These are phyloP conservation scores for Diospyros lotus DNA, from an alignment of 148 eudicot genomes.

Conservation along the genomic window DNA sequence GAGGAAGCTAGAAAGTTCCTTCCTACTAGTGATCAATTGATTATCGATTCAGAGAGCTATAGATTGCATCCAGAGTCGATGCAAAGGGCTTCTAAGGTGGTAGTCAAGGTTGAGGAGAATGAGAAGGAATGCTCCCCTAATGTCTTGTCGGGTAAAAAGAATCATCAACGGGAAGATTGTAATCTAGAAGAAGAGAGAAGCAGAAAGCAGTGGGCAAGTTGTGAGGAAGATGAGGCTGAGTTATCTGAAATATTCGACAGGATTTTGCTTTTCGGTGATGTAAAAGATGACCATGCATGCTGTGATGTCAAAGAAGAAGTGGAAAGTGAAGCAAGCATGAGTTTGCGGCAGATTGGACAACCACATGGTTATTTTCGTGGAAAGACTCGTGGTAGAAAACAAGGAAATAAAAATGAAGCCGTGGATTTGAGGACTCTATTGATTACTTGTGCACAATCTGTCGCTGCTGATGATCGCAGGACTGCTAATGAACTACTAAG, in stretches of 20 bases:
- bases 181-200: slow-evolving; percentile 42
- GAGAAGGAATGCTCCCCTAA: slow-evolving; percentile 22
- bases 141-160: slow-evolving; percentile 44
- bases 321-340: slow-evolving; percentile 9
- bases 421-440: slow-evolving; percentile 48
- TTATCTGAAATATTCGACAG: slow-evolving; percentile 57
- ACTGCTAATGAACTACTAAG: slow-evolving; percentile 43
- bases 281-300: slow-evolving; percentile 8
- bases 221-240: slow-evolving; percentile 39
- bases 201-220: slow-evolving; percentile 36
- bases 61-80: slow-evolving; percentile 22
- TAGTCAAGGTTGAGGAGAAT: slow-evolving; percentile 27
- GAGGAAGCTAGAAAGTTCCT: slow-evolving; percentile 58
- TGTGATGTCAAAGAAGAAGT: background rate
- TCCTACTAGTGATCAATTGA: slow-evolving; percentile 23
- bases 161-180: slow-evolving; percentile 34
- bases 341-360: slow-evolving; percentile 14
- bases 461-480: slow-evolving; percentile 44
- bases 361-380: slow-evolving; percentile 19
- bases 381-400: slow-evolving; percentile 29
- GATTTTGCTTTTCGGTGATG: slow-evolving; percentile 45
- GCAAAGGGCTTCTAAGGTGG: slow-evolving; percentile 12
- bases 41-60: slow-evolving; percentile 33
- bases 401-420: slow-evolving; percentile 26
- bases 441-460: slow-evolving; percentile 54